Evolutionary conservation across 129 eudicot species (phyloP).

Genomic region (Gnaphalium uliginosum): DNA sequence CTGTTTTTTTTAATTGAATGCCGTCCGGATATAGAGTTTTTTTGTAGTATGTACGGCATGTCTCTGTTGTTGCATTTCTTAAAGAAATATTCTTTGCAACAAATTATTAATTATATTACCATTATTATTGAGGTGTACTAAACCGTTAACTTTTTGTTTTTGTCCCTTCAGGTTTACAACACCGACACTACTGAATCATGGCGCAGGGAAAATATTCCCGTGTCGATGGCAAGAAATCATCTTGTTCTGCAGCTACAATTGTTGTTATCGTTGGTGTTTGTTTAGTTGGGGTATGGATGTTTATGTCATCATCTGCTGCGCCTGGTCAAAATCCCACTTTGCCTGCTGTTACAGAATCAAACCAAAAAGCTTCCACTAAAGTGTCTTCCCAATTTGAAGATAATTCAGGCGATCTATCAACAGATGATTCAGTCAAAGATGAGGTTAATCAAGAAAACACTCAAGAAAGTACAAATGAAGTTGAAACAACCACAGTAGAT

Average conservation of each 20-base stretch:
- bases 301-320: constrained; percentile 55
- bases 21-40: background rate
- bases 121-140: background rate
- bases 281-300: constrained; percentile 62
- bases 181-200: constrained; percentile 30
- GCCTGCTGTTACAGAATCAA: constrained; percentile 31
- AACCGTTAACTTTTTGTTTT: background rate
- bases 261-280: constrained; percentile 50
- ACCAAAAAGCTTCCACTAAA: constrained; percentile 35
- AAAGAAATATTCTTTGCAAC: background rate
- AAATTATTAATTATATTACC: background rate
- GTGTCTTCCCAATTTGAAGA: constrained; percentile 49
- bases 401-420: constrained; percentile 51
- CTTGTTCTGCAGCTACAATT: constrained; percentile 50
- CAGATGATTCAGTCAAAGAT: constrained; percentile 43
- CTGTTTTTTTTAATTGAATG: background rate
- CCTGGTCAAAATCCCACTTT: constrained; percentile 44
- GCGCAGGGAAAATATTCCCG: constrained; percentile 67
- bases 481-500: constrained; percentile 34
- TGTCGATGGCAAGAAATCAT: constrained; percentile 61
- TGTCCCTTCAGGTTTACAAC: constrained; percentile 29
- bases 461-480: constrained; percentile 34
- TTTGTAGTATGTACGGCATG: background rate
- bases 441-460: constrained; percentile 20
- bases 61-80: background rate